These are phyloP conservation scores for Buddleja alternifolia DNA, from an alignment of 257 asterid species.

Conservation along the genomic window DNA sequence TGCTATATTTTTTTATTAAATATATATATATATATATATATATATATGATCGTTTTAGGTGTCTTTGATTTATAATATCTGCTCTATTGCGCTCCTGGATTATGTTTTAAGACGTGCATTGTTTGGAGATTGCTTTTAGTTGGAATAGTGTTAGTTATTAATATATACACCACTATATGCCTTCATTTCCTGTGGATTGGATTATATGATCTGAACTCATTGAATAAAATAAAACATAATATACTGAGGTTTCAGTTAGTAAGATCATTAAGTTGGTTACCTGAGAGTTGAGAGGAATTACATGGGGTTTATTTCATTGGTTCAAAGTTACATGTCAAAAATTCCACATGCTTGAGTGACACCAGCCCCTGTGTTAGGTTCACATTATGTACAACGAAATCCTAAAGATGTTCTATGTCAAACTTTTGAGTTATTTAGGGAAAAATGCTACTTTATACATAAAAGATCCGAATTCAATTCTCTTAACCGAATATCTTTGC, in stretches of 20 bases:
- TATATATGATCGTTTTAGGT: no score
- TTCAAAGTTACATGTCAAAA: background rate
- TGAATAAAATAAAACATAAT: background rate
- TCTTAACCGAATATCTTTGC: background rate
- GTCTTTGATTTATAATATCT: slow-evolving; percentile 24
- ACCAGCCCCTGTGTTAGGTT: background rate
- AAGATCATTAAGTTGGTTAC: slow-evolving; percentile 4
- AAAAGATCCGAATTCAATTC: background rate
- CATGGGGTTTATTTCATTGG: background rate
- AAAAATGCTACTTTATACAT: background rate
- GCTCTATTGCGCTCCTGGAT: slow-evolving; percentile 25
- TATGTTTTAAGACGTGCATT: no score
- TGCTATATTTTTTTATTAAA: background rate
- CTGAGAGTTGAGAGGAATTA: background rate
- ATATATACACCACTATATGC: background rate
- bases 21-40: no score
- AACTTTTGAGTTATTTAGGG: background rate
- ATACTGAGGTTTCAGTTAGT: background rate
- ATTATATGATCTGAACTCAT: background rate
- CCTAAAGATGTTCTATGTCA: background rate
- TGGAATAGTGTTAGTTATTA: background rate
- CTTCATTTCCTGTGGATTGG: background rate
- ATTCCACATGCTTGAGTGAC: background rate
- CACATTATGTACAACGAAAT: background rate
- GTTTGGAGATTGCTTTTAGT: slow-evolving; percentile 18